A percentile compares a stretch with the other conserved stretches of the same genome.
Evolutionary conservation across 176 grass and related monocot species (phyloP).

Genomic region (Ananas comosus): DNA sequence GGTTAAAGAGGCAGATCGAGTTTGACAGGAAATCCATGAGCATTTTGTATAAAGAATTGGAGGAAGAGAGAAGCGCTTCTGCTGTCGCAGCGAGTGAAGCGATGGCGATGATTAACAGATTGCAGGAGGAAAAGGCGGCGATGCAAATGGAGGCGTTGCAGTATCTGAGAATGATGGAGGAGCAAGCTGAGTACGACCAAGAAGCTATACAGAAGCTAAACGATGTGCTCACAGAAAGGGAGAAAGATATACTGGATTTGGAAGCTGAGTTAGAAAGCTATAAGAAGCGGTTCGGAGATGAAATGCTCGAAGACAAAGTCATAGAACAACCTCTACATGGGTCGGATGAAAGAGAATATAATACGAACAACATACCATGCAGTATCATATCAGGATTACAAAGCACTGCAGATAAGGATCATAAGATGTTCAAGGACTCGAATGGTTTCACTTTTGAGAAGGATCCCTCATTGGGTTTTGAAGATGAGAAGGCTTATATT

Average conservation of each 20-base stretch:
- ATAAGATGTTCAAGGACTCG: background rate
- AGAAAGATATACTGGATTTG: conserved; percentile 38
- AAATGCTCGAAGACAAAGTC: conserved; percentile 1
- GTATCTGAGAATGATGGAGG: conserved; percentile 82
- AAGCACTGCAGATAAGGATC: background rate
- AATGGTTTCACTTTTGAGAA: conserved; percentile 5
- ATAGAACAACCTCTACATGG: background rate
- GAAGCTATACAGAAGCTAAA: conserved; percentile 52
- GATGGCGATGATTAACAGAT: conserved; percentile 90
- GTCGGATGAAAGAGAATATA: background rate
- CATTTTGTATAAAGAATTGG: conserved; percentile 71
- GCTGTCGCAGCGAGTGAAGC: conserved; percentile 75
- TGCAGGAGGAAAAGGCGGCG: conserved; percentile 88
- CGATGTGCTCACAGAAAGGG: conserved; percentile 26
- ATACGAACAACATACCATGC: background rate
- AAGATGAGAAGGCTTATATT: conserved; percentile 50
- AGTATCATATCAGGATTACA: background rate
- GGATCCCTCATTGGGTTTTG: conserved; percentile 34
- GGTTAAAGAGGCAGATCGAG: conserved; percentile 46
- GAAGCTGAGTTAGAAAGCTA: conserved; percentile 39
- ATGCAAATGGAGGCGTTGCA: conserved; percentile 68
- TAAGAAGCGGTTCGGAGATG: conserved; percentile 28
- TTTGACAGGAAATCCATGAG: conserved; percentile 60
- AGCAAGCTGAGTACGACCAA: conserved; percentile 63
- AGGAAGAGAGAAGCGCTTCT: conserved; percentile 73